Conservation (phyloP, 345 rosid species). For the Euphorbia tirucalli region DNA sequence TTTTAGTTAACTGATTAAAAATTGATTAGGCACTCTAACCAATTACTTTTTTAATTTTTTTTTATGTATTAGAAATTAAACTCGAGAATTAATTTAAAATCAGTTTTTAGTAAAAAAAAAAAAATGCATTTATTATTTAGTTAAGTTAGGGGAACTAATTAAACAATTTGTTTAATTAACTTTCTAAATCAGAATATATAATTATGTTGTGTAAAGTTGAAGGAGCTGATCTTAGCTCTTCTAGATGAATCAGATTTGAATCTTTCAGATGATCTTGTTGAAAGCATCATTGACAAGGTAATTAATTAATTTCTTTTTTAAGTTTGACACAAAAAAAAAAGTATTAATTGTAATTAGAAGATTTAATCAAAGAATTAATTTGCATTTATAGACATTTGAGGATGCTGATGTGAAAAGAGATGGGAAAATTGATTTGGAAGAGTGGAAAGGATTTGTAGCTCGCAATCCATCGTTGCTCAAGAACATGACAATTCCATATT, state of each 20-base stretch:
- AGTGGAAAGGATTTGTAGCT: conserved; percentile 34
- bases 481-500: conserved; percentile 46
- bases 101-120: too few species aligned
- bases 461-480: conserved; percentile 39
- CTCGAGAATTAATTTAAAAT: too few species aligned
- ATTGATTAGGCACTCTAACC: too few species aligned
- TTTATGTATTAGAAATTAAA: too few species aligned
- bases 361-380: not conserved
- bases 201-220: conserved; percentile 25
- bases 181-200: too few species aligned
- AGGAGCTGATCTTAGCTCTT: conserved; percentile 40
- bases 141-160: too few species aligned
- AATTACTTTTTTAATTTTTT: too few species aligned
- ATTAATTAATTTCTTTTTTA: not conserved
- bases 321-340: not conserved
- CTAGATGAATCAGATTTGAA: conserved; percentile 42
- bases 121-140: too few species aligned
- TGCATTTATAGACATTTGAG: conserved; percentile 39
- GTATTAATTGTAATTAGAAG: not conserved
- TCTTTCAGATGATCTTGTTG: conserved; percentile 38
- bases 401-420: conserved; percentile 42
- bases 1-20: too few species aligned
- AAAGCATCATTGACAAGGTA: conserved; percentile 43
- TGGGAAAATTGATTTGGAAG: conserved; percentile 43
- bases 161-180: too few species aligned